These are phyloP conservation scores for Solanum phureja DNA, from an alignment of 257 asterid species.

Conservation along the genomic window DNA sequence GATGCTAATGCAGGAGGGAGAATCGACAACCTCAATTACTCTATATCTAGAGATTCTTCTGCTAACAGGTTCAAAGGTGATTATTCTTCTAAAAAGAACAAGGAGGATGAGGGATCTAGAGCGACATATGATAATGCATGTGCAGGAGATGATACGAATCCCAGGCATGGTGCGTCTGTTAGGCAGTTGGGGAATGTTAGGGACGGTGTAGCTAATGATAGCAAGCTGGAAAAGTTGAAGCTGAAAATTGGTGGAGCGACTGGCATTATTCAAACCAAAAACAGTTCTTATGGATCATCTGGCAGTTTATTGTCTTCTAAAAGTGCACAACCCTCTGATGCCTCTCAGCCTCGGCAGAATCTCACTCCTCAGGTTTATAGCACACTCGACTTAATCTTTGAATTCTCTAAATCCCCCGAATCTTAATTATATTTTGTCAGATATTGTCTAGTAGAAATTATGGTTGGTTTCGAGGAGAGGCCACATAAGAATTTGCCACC, in stretches of 20 bases:
- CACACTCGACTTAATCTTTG: neutral
- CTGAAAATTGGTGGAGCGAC: constrained; percentile 76
- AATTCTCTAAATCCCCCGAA: neutral
- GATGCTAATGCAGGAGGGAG: constrained; percentile 50
- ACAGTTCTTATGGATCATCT: constrained; percentile 42
- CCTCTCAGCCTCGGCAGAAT: constrained; percentile 36
- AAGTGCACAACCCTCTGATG: constrained; percentile 38
- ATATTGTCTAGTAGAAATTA: neutral
- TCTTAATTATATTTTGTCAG: neutral
- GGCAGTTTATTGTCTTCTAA: constrained; percentile 32
- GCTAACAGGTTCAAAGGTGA: constrained; percentile 18
- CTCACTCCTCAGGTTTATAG: constrained; percentile 48
- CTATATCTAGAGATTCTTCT: constrained; percentile 50
- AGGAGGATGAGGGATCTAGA: constrained; percentile 17
- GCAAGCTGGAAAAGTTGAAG: constrained; percentile 50
- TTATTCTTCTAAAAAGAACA: constrained; percentile 4
- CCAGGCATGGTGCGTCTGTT: neutral
- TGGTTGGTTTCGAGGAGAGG: neutral
- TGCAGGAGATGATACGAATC: neutral
- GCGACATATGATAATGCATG: constrained; percentile 19
- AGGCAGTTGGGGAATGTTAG: neutral
- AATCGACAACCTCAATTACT: constrained; percentile 59
- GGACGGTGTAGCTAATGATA: constrained; percentile 44
- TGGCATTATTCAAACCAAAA: constrained; percentile 57
- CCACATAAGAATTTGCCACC: neutral